These are phyloP conservation scores for Amoeboaphelidium protococcarum DNA, from an alignment of 371 early-diverging fungal species.

Conservation along the genomic window DNA sequence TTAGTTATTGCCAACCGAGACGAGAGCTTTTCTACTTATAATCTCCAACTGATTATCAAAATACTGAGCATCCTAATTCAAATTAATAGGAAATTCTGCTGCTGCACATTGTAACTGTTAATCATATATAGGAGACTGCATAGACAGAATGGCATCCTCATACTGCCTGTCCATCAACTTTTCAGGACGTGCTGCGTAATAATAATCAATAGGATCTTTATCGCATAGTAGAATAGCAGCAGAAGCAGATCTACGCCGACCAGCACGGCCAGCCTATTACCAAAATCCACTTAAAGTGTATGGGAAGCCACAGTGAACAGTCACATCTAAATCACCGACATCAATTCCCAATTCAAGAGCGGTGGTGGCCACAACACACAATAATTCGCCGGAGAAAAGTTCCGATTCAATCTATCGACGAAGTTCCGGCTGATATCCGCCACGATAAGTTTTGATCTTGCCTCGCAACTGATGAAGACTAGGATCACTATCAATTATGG, in stretches of 20 bases:
- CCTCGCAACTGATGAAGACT: not conserved
- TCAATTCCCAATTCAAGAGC: conserved; percentile 43
- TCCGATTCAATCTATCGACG: conserved; percentile 25
- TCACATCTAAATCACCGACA: conserved; percentile 24
- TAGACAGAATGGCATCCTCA: conserved; percentile 15
- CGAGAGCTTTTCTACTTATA: not conserved
- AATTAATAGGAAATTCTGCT: conserved; percentile 17
- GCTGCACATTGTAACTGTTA: conserved; percentile 36
- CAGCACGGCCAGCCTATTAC: conserved; percentile 40
- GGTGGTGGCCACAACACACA: conserved; percentile 29
- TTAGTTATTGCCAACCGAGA: not conserved
- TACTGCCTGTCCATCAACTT: conserved; percentile 16
- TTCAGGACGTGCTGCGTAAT: conserved; percentile 17
- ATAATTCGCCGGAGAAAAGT: conserved; percentile 21
- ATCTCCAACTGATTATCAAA: conserved; percentile 12
- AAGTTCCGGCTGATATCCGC: conserved; percentile 24
- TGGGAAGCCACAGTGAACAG: conserved; percentile 19
- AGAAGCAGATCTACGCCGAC: conserved; percentile 28
- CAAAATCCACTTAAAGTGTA: conserved; percentile 14
- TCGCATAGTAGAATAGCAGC: conserved; percentile 23
- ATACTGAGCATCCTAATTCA: conserved; percentile 11
- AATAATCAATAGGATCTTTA: conserved; percentile 25
- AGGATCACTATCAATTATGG: conserved; percentile 1
- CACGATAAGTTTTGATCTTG: conserved; percentile 20
- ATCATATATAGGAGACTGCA: conserved; percentile 16